Evolutionary conservation across 1,284 basidiomycete genomes (phyloP), one percentile per base, ranked within the genome.

Genomic region (Xerocomus minutiporus): DNA sequence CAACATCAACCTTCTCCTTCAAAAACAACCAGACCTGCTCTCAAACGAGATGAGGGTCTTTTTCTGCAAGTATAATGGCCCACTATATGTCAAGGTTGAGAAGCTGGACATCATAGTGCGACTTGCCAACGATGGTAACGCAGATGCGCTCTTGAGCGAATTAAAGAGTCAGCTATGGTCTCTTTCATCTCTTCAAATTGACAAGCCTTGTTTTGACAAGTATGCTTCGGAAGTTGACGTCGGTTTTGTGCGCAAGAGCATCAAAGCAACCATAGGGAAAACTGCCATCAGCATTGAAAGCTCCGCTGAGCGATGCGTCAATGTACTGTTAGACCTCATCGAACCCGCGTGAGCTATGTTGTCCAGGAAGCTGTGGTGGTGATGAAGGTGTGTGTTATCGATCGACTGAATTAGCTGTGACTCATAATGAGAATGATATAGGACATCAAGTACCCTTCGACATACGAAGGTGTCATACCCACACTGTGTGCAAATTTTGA

Each of bases 31-130:
- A 1, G 90, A 95, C 54, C 80, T 97, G 51, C 81, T 99, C 6
- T 84, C 88, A 28, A 95, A 91, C 71, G 96, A 99, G 73, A 94
- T 99, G 86, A 86, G 94, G 53, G 95, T 99, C 25, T 99, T 99
- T 72, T 99, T 99, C 78, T 99, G 97, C 86, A 99, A 99, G 72
- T 99, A 99, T 76, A 99, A 98, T 70, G 97, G 99, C 67, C 96
- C 97, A 2, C 77, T 95, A 32, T 99, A 99, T 67, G 94, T 98
- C 71, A 99, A 99, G 74, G 83, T 98, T 48, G 96, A 97, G 71
- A 99, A 99, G 71, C 76, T 99, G 57, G 97, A 97, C 63, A 97
- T 98, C 71, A 98, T 99, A 95, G 93, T 97, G 57, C 84, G 93
- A 51, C 76, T 99, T 50, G 95, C 93, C 3, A 82, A 82, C 31